Conservation (phyloP, 2,329 filamentous ascomycete species). For the Monosporascus cannonballus region DNA sequence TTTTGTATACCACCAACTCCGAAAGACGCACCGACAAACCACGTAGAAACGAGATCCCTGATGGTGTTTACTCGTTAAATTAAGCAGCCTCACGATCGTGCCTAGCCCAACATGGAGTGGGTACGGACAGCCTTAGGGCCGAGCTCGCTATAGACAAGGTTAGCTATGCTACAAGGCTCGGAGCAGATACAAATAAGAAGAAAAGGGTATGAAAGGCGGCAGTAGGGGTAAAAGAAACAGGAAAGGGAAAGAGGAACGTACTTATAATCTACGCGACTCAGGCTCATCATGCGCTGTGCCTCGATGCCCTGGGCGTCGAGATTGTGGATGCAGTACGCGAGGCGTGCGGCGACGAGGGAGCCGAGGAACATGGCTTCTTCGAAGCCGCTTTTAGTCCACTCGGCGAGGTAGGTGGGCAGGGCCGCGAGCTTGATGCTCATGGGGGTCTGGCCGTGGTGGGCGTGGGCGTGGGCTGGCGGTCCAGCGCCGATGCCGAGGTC, state of each 20-base stretch:
- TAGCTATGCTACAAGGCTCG: background rate
- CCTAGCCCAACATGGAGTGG: background rate
- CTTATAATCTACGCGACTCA: conserved; percentile 57
- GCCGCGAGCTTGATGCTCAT: conserved; percentile 75
- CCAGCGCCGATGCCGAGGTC: conserved; percentile 22
- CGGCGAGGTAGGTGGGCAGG: conserved; percentile 78
- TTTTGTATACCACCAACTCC: too few species aligned
- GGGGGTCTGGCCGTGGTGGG: conserved; percentile 61
- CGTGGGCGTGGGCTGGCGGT: conserved; percentile 38
- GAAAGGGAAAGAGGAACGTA: conserved; percentile 26
- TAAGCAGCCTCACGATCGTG: too few species aligned
- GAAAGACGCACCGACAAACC: too few species aligned
- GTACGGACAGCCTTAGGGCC: background rate
- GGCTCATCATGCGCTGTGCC: conserved; percentile 48
- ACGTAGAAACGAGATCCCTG: too few species aligned
- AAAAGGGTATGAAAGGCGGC: background rate
- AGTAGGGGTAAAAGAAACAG: background rate
- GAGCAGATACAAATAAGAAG: background rate
- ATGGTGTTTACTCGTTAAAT: too few species aligned
- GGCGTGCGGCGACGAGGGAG: conserved; percentile 71
- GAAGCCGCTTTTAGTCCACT: conserved; percentile 76
- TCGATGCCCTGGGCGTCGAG: conserved; percentile 46
- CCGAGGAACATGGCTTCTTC: conserved; percentile 86
- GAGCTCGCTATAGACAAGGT: background rate
- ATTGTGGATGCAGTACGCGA: conserved; percentile 55